These are phyloP conservation scores for Senecio squalidus DNA, from an alignment of 140 eudicot species.

Conservation along the genomic window DNA sequence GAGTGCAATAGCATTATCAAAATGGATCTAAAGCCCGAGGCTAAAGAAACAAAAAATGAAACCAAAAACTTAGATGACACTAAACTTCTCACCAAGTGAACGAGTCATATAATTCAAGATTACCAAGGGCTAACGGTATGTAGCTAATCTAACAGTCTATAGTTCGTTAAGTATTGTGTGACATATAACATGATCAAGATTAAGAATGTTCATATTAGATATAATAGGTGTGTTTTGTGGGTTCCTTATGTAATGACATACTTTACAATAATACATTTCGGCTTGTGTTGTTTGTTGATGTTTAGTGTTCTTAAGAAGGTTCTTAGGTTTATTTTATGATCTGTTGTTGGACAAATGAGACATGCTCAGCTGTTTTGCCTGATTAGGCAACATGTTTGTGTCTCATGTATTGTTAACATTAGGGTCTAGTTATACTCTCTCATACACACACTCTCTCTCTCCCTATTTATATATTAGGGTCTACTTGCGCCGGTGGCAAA, in stretches of 20 bases:
- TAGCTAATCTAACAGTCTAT: slow-evolving; percentile 20
- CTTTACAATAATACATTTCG: slow-evolving; percentile 15
- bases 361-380: slow-evolving; percentile 28
- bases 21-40: slow-evolving; percentile 12
- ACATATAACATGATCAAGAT: slow-evolving; percentile 18
- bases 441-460: neutral
- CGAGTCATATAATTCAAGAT: slow-evolving; percentile 4
- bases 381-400: slow-evolving; percentile 37
- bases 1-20: slow-evolving; percentile 35
- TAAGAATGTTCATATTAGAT: slow-evolving; percentile 26
- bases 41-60: slow-evolving; percentile 16
- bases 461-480: neutral
- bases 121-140: slow-evolving; percentile 14
- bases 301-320: slow-evolving; percentile 7
- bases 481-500: too few relatives aligned
- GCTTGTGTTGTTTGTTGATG: slow-evolving; percentile 16
- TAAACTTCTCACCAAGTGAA: slow-evolving; percentile 18
- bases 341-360: slow-evolving; percentile 18
- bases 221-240: slow-evolving; percentile 11
- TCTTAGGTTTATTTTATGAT: slow-evolving; percentile 13
- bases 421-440: slow-evolving; percentile 25
- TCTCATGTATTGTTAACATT: slow-evolving; percentile 23
- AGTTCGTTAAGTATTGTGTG: slow-evolving; percentile 14
- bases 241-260: slow-evolving; percentile 14
- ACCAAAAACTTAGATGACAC: slow-evolving; percentile 5